Percentiles rank a stretch among this genome's conserved stretches.
Conservation (phyloP, 768 basidiomycete species). For the Mycena albidolilacea region DNA sequence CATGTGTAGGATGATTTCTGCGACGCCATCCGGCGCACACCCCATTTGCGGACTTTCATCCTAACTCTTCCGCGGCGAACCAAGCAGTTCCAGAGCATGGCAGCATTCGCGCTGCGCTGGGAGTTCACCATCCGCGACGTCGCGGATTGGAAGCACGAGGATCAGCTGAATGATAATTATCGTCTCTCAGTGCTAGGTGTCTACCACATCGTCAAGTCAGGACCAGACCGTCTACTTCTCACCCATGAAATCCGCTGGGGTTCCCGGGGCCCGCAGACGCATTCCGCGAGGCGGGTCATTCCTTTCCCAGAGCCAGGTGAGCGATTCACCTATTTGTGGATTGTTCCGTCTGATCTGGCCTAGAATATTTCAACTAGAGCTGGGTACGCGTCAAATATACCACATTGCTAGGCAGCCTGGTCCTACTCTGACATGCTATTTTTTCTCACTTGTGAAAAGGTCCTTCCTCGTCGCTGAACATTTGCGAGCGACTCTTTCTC, state of each 20-base stretch:
- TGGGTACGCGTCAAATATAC: no score
- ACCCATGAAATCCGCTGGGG: conserved; percentile 7
- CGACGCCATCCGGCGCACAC: conserved; percentile 31
- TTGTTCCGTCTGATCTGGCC: background rate
- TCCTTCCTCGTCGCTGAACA: no score
- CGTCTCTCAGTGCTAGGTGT: conserved; percentile 16
- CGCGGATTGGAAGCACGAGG: conserved; percentile 39
- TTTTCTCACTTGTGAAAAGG: no score
- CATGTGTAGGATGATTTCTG: conserved; percentile 35
- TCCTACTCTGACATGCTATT: no score
- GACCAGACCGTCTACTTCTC: conserved; percentile 7
- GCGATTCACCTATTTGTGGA: background rate
- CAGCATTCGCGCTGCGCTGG: conserved; percentile 33
- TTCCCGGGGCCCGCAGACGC: background rate
- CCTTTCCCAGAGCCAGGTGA: background rate
- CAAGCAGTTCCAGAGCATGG: conserved; percentile 16
- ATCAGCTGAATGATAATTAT: conserved; percentile 37
- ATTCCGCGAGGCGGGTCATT: conserved; percentile 2
- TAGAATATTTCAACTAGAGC: background rate
- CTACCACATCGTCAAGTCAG: conserved; percentile 13
- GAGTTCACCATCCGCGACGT: conserved; percentile 39
- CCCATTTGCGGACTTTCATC: conserved; percentile 29
- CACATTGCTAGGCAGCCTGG: no score
- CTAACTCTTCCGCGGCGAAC: conserved; percentile 36
- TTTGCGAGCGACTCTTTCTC: no score